Percentiles rank a stretch among this genome's conserved stretches.
Conservation (phyloP, 1,139 yeast species). For the Diutina ranongensis region DNA sequence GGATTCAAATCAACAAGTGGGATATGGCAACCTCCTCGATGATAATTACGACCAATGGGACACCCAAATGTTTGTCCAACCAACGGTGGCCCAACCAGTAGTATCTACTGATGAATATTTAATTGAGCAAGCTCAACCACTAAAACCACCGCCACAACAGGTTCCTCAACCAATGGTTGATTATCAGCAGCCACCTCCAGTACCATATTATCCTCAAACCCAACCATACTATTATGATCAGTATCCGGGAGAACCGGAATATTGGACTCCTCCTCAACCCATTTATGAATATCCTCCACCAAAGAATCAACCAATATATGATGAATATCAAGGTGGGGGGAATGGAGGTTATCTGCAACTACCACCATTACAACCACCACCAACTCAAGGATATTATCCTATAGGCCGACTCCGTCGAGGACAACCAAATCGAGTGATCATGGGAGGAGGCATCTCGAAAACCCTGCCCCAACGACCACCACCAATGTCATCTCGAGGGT, state of each 20-base stretch:
- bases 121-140: slow-evolving; percentile 38
- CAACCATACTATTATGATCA: neutral
- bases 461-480: neutral
- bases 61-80: slow-evolving; percentile 15
- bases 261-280: slow-evolving; percentile 1
- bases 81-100: slow-evolving; percentile 11
- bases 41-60: slow-evolving; percentile 13
- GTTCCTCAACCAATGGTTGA: neutral
- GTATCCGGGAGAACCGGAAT: neutral
- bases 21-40: slow-evolving; percentile 7
- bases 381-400: neutral
- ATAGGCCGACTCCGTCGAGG: neutral
- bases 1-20: slow-evolving; percentile 20
- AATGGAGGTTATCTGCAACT: slow-evolving; percentile 4
- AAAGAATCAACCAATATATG: neutral
- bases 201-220: neutral
- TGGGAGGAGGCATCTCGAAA: neutral
- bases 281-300: neutral
- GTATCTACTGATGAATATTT: slow-evolving; percentile 32
- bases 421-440: neutral
- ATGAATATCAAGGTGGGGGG: slow-evolving; percentile 2
- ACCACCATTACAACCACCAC: neutral
- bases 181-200: neutral
- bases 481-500: neutral
- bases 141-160: slow-evolving; percentile 8